phyloP scores from a whole-genome alignment of 306 rosid genomes.

The Delonix regia region DNA sequence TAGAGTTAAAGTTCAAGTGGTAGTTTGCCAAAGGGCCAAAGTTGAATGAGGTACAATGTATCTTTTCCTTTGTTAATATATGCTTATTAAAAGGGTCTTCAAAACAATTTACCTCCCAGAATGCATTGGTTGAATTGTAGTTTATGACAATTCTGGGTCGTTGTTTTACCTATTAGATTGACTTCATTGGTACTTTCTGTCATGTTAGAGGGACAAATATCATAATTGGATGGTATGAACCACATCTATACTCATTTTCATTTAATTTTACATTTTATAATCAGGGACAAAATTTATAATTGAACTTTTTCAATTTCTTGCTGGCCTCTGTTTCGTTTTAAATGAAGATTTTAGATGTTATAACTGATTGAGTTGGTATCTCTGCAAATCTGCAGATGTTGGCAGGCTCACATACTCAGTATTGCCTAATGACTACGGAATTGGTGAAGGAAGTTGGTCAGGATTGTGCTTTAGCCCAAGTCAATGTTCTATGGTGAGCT shows the following conservation, averaged over 20 bases:
- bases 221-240: not conserved
- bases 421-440: slow-evolving; percentile 69
- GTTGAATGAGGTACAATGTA: not conserved
- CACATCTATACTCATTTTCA: not conserved
- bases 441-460: slow-evolving; percentile 92
- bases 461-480: slow-evolving; percentile 88
- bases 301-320: not conserved
- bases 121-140: not conserved
- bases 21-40: not conserved
- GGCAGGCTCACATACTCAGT: slow-evolving; percentile 79
- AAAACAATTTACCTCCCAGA: not conserved
- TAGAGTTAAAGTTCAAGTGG: not conserved
- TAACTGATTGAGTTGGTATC: slow-evolving; percentile 30
- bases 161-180: not conserved
- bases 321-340: slow-evolving; percentile 9
- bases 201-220: not conserved
- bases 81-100: slow-evolving; percentile 6
- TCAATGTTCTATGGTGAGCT: slow-evolving; percentile 72
- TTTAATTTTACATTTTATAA: not conserved
- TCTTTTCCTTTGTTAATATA: not conserved
- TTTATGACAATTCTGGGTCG: not conserved
- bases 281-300: not conserved
- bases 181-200: not conserved
- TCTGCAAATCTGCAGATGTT: slow-evolving; percentile 57
- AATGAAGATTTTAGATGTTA: slow-evolving; percentile 20